Base-by-base conservation (phyloP, 2,329 filamentous ascomycete genomes). In the Aureobasidium mangrovei region DNA sequence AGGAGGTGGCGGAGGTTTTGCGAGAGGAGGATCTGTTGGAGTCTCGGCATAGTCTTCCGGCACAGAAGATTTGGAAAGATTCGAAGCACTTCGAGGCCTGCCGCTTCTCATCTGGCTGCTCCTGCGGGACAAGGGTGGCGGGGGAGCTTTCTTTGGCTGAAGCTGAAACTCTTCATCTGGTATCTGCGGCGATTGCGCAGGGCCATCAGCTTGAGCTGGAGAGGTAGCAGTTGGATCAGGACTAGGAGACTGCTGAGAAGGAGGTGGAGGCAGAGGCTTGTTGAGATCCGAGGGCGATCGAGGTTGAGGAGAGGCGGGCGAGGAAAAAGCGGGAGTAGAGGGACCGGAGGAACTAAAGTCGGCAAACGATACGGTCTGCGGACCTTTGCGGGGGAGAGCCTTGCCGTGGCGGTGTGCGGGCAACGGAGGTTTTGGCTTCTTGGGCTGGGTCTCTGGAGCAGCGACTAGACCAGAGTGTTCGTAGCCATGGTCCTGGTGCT, bases 391-490 rank as follows among this genome's bases (percentile, higher is more conserved):
- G 18, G 47, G 9, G 59, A 88, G 83, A 27, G 83, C 74, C 65
- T 83, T 88, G 1, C 87, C 87, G 68, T 88, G 85, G 55, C 85
- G 81, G 29, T 84, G 88, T 63, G 79, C 88, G 2, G 86, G 85
- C 4, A 85, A 84, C 4, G 86, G 85, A 6, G 85, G 84, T 54
- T 80, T 80, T 66, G 79, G 81, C 54, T 64, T 58, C 43, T 64
- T 64, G 6, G 46, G 1, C 7, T 40, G 36, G 27, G 36, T 31
- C 41, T 65, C 63, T 26, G 61, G 60, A n/a, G 57, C 54, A 38
- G 62, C 63, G 40, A 67, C 64, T 18, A 67, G 51, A 10, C 56
- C 61, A 7, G 64, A 57, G 42, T 62, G 56, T 55, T 78, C 74
- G 10, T 73, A 69, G 4, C 71, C 70, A 36, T 70, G 70, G 39